These are phyloP conservation scores for Xylariaceae sp. DNA, from an alignment of 2,329 filamentous ascomycete species.

Conservation along the genomic window DNA sequence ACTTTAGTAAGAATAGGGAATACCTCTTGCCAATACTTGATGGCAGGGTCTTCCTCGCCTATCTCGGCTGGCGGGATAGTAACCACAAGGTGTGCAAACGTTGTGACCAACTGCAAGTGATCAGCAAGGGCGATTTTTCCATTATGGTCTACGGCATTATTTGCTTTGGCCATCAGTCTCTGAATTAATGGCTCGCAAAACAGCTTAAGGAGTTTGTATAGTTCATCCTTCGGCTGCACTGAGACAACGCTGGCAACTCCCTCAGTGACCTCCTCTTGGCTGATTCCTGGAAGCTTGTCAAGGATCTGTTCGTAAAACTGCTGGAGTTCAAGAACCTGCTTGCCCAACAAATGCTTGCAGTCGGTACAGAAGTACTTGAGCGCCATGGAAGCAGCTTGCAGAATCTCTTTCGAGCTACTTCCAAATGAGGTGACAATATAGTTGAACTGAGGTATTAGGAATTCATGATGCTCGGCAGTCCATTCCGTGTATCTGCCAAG, in stretches of 20 bases:
- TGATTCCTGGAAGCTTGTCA: conserved; percentile 76
- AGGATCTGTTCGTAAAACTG: conserved; percentile 88
- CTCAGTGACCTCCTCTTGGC: conserved; percentile 94
- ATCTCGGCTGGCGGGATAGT: conserved; percentile 66
- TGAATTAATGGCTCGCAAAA: conserved; percentile 90
- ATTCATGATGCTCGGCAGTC: conserved; percentile 91
- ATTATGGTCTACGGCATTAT: conserved; percentile 76
- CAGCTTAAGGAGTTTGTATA: conserved; percentile 81
- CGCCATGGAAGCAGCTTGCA: conserved; percentile 84
- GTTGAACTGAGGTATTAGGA: conserved; percentile 85
- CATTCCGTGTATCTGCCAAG: conserved; percentile 95
- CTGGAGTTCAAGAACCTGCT: conserved; percentile 81
- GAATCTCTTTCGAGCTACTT: conserved; percentile 82
- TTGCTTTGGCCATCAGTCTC: conserved; percentile 80
- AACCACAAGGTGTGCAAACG: conserved; percentile 73
- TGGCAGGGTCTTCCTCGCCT: conserved; percentile 76
- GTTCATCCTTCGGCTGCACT: conserved; percentile 73
- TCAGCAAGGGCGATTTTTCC: conserved; percentile 86
- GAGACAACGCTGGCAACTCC: conserved; percentile 90
- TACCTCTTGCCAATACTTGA: conserved; percentile 94
- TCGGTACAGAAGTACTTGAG: conserved; percentile 98
- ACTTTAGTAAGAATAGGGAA: conserved; percentile 84
- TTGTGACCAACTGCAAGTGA: conserved; percentile 85
- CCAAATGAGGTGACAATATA: conserved; percentile 94
- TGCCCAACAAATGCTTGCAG: conserved; percentile 80